These are phyloP conservation scores for Aspergillus hiratsukae DNA, from an alignment of 2,329 filamentous ascomycete genomes.

Conservation along the genomic window DNA sequence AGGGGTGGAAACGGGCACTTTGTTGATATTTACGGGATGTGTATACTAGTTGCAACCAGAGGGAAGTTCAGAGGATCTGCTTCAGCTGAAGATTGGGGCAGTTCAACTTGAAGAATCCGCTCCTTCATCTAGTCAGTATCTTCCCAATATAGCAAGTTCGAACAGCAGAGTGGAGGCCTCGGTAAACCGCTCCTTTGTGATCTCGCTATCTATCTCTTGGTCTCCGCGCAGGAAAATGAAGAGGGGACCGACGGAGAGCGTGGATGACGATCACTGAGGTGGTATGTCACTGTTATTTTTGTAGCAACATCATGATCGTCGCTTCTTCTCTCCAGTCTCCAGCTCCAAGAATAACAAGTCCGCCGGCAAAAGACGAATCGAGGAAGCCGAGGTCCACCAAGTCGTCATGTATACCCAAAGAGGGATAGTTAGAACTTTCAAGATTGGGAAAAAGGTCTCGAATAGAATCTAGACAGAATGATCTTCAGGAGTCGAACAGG, in stretches of 20 bases:
- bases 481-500: slow-evolving; percentile 6
- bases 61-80: neutral
- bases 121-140: neutral
- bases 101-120: no score
- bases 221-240: no score
- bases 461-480: slow-evolving; percentile 2
- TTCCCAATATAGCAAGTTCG: no score
- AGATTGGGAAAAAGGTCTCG: no score
- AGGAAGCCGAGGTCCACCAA: neutral
- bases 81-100: neutral
- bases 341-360: neutral
- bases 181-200: no score
- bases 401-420: neutral
- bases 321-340: neutral
- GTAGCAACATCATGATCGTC: neutral
- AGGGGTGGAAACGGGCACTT: neutral
- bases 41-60: neutral
- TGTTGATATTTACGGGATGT: neutral
- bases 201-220: no score
- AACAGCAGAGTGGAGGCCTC: no score
- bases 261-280: neutral
- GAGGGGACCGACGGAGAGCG: no score
- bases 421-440: neutral
- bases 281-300: neutral
- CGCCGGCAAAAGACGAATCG: neutral